Conservation (phyloP, 495 filamentous ascomycete genomes). For the Clohesyomyces aquaticus region DNA sequence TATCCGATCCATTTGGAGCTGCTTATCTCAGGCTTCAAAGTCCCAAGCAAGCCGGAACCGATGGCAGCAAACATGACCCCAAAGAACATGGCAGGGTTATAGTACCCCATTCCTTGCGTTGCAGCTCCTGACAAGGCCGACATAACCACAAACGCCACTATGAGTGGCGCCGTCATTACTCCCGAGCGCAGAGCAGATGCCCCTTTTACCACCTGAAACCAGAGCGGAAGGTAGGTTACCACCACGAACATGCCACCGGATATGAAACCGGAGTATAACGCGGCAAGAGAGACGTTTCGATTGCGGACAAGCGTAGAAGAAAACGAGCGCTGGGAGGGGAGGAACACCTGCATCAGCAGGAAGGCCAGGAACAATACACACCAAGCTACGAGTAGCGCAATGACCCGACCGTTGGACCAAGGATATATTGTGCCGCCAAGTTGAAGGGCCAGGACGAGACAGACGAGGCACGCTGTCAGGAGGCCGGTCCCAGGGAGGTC, state of each 20-base stretch:
- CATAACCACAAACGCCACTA: slow-evolving; percentile 27
- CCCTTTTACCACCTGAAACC: slow-evolving; percentile 29
- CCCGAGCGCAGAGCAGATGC: slow-evolving; percentile 31
- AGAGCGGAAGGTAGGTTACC: slow-evolving; percentile 31
- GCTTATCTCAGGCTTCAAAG: slow-evolving; percentile 8
- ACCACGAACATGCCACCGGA: slow-evolving; percentile 67
- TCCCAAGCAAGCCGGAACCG: slow-evolving; percentile 31
- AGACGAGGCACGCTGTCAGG: slow-evolving; percentile 74
- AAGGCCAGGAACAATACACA: slow-evolving; percentile 67
- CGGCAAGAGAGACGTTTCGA: slow-evolving; percentile 63
- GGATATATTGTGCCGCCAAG: slow-evolving; percentile 76
- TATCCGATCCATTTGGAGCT: slow-evolving; percentile 35
- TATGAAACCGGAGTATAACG: slow-evolving; percentile 59
- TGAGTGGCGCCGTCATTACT: slow-evolving; percentile 22
- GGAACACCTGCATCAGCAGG: slow-evolving; percentile 36
- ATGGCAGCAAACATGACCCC: slow-evolving; percentile 26
- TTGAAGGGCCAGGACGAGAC: slow-evolving; percentile 77
- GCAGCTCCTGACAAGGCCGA: slow-evolving; percentile 23
- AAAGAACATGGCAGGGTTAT: slow-evolving; percentile 36
- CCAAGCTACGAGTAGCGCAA: slow-evolving; percentile 70
- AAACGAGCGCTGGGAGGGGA: slow-evolving; percentile 62
- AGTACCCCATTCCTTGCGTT: slow-evolving; percentile 26
- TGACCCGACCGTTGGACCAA: slow-evolving; percentile 69
- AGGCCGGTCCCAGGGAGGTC: slow-evolving; percentile 68
- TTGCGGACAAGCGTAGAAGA: slow-evolving; percentile 72